Base-by-base conservation (phyloP, 306 rosid genomes). In the Vigna trinervia region DNA sequence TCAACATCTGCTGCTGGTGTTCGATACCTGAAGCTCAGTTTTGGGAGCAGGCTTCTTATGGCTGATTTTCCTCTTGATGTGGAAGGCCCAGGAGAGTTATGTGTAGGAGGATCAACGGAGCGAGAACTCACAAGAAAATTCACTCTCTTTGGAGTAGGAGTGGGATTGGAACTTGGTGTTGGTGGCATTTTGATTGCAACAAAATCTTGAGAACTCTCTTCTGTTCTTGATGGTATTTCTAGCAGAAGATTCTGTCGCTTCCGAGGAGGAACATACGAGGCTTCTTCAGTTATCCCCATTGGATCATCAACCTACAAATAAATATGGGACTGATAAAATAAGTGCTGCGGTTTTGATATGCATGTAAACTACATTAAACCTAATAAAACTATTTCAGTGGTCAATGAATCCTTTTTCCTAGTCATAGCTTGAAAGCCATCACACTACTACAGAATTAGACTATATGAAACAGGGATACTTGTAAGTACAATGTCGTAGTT, bases 101-200 rank as follows among this genome's bases (percentile, higher is more conserved):
- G 69, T 52, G 52, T 32, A 30, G 85, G 86, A 56, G 86, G 81
- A 62, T 85, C 92, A 10, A 81, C 78, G 14, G 91, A 84, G 69
- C 78, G 88, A 28, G 92, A 82, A 66, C 89, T 76, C 15, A 89
- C 71, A 28, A 85, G 83, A 78, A 95, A 95, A 83, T 92, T 95
- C 71, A 96, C 98, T 89, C 88, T 90, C 87, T 87, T 92, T 8
- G 98, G 96, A 67, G 97, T 95, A 15, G 95, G 97, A 54, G 96
- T 87, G 3, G 96, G 98, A 84, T 90, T 92, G 1, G 96, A 93
- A 86, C 90, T 92, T 52, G 97, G 90, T 26, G 97, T 89, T 39
- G 81, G 77, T 15, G 98, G 94, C 82, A 92, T 86, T 85, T 88
- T 92, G 70, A 90, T 83, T 8, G 78, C 81, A 39, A 96, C 91